Conservation (phyloP, 495 filamentous ascomycete genomes). For the Corynascus novoguineensis region DNA sequence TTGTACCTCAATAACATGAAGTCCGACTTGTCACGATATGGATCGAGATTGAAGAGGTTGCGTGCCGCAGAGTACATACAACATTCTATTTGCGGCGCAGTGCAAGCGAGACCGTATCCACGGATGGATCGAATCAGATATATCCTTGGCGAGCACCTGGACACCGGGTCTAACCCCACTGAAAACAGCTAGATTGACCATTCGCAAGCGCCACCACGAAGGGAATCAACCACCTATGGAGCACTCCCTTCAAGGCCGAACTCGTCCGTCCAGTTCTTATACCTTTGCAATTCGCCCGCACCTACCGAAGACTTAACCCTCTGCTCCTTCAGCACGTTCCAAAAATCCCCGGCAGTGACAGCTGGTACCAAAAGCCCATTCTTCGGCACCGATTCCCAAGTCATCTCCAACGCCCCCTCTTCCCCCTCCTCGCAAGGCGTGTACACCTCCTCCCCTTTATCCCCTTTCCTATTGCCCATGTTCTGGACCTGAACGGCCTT, state of each 20-base stretch:
- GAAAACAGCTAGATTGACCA: no score
- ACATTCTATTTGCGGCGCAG: no score
- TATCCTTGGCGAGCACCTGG: no score
- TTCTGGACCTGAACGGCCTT: no score
- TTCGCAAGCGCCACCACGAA: no score
- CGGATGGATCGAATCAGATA: no score
- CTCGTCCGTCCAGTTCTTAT: slow-evolving; percentile 84
- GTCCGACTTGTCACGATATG: no score
- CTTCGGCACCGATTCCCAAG: slow-evolving; percentile 74
- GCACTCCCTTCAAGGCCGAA: slow-evolving; percentile 77
- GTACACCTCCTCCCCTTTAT: slow-evolving; percentile 44
- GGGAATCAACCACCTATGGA: neutral
- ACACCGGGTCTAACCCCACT: no score
- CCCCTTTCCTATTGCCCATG: no score
- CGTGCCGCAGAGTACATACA: no score
- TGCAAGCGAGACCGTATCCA: no score
- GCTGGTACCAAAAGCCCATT: slow-evolving; percentile 74
- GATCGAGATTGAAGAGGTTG: no score
- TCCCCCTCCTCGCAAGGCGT: slow-evolving; percentile 88
- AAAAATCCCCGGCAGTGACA: slow-evolving; percentile 79
- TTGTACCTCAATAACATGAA: neutral
- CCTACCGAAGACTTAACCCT: slow-evolving; percentile 80
- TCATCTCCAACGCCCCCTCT: slow-evolving; percentile 72
- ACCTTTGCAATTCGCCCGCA: slow-evolving; percentile 67
- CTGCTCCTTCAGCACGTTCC: slow-evolving; percentile 62